These are phyloP conservation scores for Asterophora parasitica DNA, from an alignment of 768 basidiomycete genomes.

Conservation along the genomic window DNA sequence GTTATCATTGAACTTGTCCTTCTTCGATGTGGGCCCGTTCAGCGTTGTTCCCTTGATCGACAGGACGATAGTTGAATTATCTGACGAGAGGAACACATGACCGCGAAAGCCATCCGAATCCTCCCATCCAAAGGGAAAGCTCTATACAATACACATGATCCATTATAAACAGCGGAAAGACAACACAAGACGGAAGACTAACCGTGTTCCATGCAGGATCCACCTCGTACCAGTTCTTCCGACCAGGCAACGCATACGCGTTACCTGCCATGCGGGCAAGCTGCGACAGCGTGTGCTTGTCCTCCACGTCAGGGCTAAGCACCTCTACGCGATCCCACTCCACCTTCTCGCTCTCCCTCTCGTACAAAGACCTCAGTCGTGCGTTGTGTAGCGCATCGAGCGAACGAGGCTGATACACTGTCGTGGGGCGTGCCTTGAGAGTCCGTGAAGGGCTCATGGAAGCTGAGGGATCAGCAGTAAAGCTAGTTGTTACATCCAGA, in stretches of 20 bases:
- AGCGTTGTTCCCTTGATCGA: slow-evolving; percentile 88
- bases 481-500: slow-evolving; percentile 6
- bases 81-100: slow-evolving; percentile 76
- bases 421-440: slow-evolving; percentile 47
- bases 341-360: slow-evolving; percentile 44
- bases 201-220: slow-evolving; percentile 68
- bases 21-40: slow-evolving; percentile 79
- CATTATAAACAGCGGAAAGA: slow-evolving; percentile 2
- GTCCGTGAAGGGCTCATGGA: slow-evolving; percentile 5
- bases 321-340: slow-evolving; percentile 69
- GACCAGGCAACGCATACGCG: slow-evolving; percentile 75
- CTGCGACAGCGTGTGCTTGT: slow-evolving; percentile 74
- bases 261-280: slow-evolving; percentile 87
- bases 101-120: slow-evolving; percentile 79
- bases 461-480: not conserved
- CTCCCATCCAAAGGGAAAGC: slow-evolving; percentile 80
- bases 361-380: slow-evolving; percentile 45
- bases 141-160: slow-evolving; percentile 39
- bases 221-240: slow-evolving; percentile 77
- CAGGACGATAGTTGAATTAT: slow-evolving; percentile 80
- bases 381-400: slow-evolving; percentile 45
- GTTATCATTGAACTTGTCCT: slow-evolving; percentile 93
- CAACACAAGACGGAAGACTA: slow-evolving; percentile 16
- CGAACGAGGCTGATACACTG: slow-evolving; percentile 58
- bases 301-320: slow-evolving; percentile 72